Base-by-base conservation (phyloP, 345 rosid genomes). In the Physaria fendleri region DNA sequence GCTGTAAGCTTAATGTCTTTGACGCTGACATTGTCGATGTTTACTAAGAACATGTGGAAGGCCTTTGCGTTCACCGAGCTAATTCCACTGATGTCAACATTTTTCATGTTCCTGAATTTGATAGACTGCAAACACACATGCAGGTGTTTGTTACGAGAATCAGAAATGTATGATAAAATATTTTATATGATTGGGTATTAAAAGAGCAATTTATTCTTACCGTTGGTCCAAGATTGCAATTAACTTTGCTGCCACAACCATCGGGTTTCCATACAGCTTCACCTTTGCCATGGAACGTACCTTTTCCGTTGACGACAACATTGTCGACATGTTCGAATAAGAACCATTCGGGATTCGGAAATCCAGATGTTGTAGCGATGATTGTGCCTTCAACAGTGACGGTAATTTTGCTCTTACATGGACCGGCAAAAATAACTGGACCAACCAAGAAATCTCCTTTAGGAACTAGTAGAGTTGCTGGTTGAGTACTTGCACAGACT, bases 281-380 rank as follows among this genome's bases (percentile, higher is more conserved):
- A 35, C 91, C 95, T 67, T 71, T 75, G 8, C 83, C 95, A 23
- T 87, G 83, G 32, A 84, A 87, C 39, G 74, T 54, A 25, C 95
- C 95, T 8, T 64, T 34, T 20, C 95, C 91, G 18, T 67, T 78
- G 42, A 87, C 29, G n/a, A 48, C 3, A 20, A 87, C 21, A 7
- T 80, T 71, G 33, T 78, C 64, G 0, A 87, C 71, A 8, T 6
- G 40, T 12, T 84, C 83, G 22, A 87, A 79, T 20, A 54, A 23
- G 51, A 87, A 4, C 91, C 95, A 87, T 17, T 54, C 45, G 0
- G 49, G 73, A 0, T 65, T 54, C 0, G 77, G 48, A 29, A 55
- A 87, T 14, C n/a, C n/a, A n/a, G n/a, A n/a, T n/a, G 74, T 56
- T 6, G 74, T 27, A 2, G 88, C 88, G 45, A 51, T 49, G 43